These are phyloP conservation scores for Phytophthora podocarpi DNA, from an alignment of 352 stramenopile species.

Conservation along the genomic window DNA sequence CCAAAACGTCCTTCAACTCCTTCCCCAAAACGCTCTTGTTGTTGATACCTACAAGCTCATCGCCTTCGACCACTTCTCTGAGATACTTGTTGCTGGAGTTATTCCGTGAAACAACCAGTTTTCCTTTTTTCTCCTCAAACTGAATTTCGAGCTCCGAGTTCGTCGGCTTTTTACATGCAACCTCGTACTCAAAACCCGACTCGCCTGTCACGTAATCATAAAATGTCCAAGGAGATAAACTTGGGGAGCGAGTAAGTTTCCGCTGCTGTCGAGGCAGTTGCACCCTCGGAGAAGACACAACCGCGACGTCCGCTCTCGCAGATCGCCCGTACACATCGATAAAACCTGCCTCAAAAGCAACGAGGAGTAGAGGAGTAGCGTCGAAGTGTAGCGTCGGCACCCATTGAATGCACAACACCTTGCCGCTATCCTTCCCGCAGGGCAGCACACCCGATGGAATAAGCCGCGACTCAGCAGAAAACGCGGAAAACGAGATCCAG, in stretches of 20 bases:
- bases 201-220: constrained; percentile 73
- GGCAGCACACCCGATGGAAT: constrained; percentile 79
- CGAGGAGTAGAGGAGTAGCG: constrained; percentile 71
- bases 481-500: constrained; percentile 85
- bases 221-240: constrained; percentile 73
- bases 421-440: constrained; percentile 44
- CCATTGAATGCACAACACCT: constrained; percentile 82
- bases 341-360: constrained; percentile 59
- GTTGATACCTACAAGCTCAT: constrained; percentile 75
- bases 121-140: constrained; percentile 45
- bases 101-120: constrained; percentile 44
- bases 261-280: constrained; percentile 14
- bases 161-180: constrained; percentile 48
- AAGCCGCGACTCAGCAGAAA: constrained; percentile 77
- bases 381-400: constrained; percentile 84
- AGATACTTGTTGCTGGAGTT: constrained; percentile 29
- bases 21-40: constrained; percentile 52
- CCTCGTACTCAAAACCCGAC: constrained; percentile 73
- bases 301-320: constrained; percentile 50
- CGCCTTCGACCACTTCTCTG: constrained; percentile 40
- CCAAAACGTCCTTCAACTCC: constrained; percentile 34
- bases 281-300: constrained; percentile 59
- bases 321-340: constrained; percentile 73
- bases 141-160: constrained; percentile 45
- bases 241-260: constrained; percentile 45